Base-by-base conservation (phyloP, 1,284 basidiomycete species). In the Cutaneotrichosporon sp. region DNA sequence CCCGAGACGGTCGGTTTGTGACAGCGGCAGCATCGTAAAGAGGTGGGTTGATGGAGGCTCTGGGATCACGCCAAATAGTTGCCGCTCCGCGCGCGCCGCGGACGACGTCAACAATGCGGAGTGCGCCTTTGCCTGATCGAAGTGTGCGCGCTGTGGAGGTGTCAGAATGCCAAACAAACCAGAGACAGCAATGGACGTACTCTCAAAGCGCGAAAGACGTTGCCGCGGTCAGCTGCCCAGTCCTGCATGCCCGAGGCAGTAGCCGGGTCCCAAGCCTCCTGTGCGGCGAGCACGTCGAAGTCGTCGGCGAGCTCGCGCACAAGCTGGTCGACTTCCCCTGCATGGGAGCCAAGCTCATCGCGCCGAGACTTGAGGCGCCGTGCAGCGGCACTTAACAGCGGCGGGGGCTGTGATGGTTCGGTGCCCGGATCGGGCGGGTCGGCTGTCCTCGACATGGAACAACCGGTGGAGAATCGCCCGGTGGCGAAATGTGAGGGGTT, bases 241-340 rank as follows among this genome's bases (percentile, higher is more conserved):
- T 66, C 66, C 2, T 56, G 56, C 8, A 67, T 64, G 8, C 72
- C 73, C 8, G 46, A 42, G n/a, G 52, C 56, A 0, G 59, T 64
- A 1, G 58, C 58, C 5, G 54, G 42, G 51, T 72, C 68, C 74
- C 74, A 76, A 1, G 60, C 67, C 42, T 67, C 68, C 38, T 70
- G 64, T 0, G 64, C 57, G 10, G 55, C 49, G 2, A 75, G 59
- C 14, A 63, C 58, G 35, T 68, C 69, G 9, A 66, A 64, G 55
- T 71, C 67, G 39, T 65, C 62, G 15, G 51, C 37, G 7, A 74
- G 55, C 30, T 69, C 67, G 40, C 36, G 48, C 43, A 69, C 64
- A 1, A 71, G 22, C 1, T 59, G 57, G n/a, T 65, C 46, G 0
- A 67, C 64, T 1, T 63, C 42, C 0, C 58, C 54, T 1, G 62